phyloP scores from a whole-genome alignment of 2,329 filamentous ascomycete species.

The Hymenoscyphus infarciens region DNA sequence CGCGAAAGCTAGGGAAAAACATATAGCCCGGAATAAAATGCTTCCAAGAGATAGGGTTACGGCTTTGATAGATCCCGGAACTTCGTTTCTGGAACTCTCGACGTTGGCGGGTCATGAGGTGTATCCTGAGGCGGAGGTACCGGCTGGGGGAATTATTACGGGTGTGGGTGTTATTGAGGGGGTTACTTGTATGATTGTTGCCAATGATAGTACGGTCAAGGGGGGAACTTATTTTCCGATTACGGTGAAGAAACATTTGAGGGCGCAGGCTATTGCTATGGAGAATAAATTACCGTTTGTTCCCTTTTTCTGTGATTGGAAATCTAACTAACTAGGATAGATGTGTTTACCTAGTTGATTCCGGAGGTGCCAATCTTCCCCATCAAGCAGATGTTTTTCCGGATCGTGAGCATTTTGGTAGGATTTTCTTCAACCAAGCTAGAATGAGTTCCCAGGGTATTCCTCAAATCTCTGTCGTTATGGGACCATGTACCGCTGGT shows the following conservation, averaged over 20 bases:
- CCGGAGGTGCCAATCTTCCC: conserved; percentile 89
- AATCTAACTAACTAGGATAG: conserved; percentile 35
- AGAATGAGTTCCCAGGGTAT: conserved; percentile 86
- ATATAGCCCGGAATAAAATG: conserved; percentile 88
- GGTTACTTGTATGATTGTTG: conserved; percentile 87
- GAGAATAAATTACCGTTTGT: conserved; percentile 73
- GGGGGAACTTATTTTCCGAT: conserved; percentile 96
- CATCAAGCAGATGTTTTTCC: conserved; percentile 96
- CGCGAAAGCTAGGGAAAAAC: conserved; percentile 81
- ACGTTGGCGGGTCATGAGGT: conserved; percentile 83
- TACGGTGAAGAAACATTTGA: conserved; percentile 94
- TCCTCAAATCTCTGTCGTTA: conserved; percentile 90
- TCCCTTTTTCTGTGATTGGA: background rate
- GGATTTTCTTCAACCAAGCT: conserved; percentile 98
- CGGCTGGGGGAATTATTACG: conserved; percentile 87
- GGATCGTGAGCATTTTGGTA: conserved; percentile 86
- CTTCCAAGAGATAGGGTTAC: conserved; percentile 85
- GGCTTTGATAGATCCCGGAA: conserved; percentile 82
- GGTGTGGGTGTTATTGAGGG: conserved; percentile 88
- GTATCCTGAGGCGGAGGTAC: conserved; percentile 83
- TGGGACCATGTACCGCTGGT: conserved; percentile 95
- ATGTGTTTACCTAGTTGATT: conserved; percentile 95
- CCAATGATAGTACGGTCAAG: conserved; percentile 96
- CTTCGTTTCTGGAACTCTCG: conserved; percentile 88
- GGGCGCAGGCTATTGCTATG: conserved; percentile 84